Conservation (phyloP, 139 green algal species). For the Chlorella sp. region DNA sequence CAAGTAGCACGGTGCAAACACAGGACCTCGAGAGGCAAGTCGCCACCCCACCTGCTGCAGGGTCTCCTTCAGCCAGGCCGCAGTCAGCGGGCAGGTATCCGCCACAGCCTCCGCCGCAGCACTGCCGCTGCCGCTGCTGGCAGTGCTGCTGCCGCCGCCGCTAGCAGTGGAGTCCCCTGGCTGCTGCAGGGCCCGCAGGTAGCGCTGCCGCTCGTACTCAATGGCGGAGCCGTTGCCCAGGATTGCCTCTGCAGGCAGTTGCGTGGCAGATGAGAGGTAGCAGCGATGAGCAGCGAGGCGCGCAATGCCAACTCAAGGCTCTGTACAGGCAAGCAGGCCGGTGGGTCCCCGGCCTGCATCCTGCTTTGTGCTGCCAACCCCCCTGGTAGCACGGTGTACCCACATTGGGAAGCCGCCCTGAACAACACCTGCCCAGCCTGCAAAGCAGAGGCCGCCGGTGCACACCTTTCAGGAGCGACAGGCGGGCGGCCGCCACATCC, state of each 20-base stretch:
- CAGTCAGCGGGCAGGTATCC: neutral
- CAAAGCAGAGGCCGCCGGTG: neutral
- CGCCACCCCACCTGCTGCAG: neutral
- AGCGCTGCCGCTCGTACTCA: constrained; percentile 39
- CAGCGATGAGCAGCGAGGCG: neutral
- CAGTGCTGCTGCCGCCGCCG: neutral
- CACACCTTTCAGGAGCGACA: constrained; percentile 40
- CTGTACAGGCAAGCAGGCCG: no score
- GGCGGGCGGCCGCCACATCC: constrained; percentile 35
- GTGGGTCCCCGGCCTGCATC: no score
- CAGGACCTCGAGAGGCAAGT: neutral
- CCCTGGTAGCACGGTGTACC: no score
- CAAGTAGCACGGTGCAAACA: no score
- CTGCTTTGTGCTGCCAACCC: no score
- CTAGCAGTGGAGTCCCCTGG: no score
- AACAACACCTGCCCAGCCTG: no score
- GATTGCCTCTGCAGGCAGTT: constrained; percentile 23
- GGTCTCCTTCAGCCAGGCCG: neutral
- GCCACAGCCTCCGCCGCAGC: neutral
- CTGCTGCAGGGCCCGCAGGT: constrained; percentile 9
- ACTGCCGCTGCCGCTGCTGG: no score
- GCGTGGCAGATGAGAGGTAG: neutral
- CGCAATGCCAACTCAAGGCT: no score
- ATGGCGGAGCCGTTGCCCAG: constrained; percentile 24
- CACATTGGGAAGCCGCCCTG: neutral